Evolutionary conservation across 1,284 basidiomycete genomes (phyloP).

Genomic region (Sutorius eximius): DNA sequence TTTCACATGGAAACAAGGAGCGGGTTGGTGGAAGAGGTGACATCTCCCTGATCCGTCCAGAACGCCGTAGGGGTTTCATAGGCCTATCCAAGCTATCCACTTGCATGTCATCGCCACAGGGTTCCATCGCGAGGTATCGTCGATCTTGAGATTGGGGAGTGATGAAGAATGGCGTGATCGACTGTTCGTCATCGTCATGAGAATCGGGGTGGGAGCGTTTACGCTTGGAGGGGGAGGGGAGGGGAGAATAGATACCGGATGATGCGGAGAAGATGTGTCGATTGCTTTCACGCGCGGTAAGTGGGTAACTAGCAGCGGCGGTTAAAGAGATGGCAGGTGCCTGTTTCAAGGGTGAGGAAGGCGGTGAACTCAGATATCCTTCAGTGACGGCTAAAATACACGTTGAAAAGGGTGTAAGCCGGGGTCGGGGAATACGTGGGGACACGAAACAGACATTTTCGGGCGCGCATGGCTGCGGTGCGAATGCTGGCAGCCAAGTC

Average conservation of each 20-base stretch:
- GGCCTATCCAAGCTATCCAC: constrained; percentile 31
- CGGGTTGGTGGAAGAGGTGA: constrained; percentile 26
- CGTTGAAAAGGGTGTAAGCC: constrained; percentile 29
- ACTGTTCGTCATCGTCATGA: constrained; percentile 24
- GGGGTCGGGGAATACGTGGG: constrained; percentile 12
- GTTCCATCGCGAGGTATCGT: constrained; percentile 24
- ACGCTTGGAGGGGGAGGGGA: constrained; percentile 37
- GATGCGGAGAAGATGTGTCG: constrained; percentile 33
- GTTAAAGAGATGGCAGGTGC: constrained; percentile 22
- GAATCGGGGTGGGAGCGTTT: constrained; percentile 30
- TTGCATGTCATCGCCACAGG: constrained; percentile 30
- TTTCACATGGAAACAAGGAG: constrained; percentile 27
- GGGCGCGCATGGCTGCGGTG: constrained; percentile 35
- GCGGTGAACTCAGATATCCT: constrained; percentile 34
- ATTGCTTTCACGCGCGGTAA: constrained; percentile 33
- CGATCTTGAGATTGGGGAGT: constrained; percentile 26
- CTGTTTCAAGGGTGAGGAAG: constrained; percentile 34
- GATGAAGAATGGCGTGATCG: constrained; percentile 12
- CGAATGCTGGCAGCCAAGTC: constrained; percentile 34
- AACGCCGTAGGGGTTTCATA: constrained; percentile 38
- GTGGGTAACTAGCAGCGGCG: constrained; percentile 21
- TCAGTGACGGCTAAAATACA: constrained; percentile 32
- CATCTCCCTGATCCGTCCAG: constrained; percentile 31
- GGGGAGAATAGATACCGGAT: constrained; percentile 27
- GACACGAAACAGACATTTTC: constrained; percentile 35